Percentiles rank a stretch among this genome's conserved stretches.
These are phyloP conservation scores for Mortierella sp. DNA, from an alignment of 371 early-diverging fungal genomes.

Conservation along the genomic window DNA sequence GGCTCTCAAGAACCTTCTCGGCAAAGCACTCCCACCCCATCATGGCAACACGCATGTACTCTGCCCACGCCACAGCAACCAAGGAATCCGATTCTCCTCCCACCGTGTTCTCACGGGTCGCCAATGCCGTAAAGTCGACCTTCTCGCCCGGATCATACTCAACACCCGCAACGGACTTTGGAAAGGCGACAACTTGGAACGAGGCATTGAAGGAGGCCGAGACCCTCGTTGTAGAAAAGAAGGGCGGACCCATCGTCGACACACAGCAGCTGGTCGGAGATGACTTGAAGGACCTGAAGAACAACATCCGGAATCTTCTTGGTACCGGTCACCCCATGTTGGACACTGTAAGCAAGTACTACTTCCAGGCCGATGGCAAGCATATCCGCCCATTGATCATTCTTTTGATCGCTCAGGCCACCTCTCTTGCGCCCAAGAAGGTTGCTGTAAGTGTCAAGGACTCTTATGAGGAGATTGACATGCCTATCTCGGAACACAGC, in stretches of 20 bases:
- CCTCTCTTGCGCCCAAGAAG: conserved; percentile 74
- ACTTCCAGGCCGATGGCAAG: conserved; percentile 92
- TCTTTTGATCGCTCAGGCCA: conserved; percentile 90
- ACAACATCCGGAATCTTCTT: conserved; percentile 88
- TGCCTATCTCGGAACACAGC: conserved; percentile 59
- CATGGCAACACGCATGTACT: conserved; percentile 25
- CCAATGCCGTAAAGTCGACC: conserved; percentile 54
- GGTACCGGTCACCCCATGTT: conserved; percentile 90
- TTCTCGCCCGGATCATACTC: conserved; percentile 57
- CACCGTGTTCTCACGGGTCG: conserved; percentile 42
- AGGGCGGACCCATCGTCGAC: conserved; percentile 65
- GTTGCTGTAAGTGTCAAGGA: conserved; percentile 52
- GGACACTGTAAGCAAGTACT: conserved; percentile 90
- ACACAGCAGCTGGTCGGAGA: conserved; percentile 76
- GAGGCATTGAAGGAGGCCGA: conserved; percentile 71
- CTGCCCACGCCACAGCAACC: conserved; percentile 19
- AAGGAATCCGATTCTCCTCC: conserved; percentile 21
- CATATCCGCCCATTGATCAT: conserved; percentile 94
- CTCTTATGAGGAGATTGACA: conserved; percentile 66
- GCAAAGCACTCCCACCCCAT: conserved; percentile 16
- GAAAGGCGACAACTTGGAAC: conserved; percentile 61
- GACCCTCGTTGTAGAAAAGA: conserved; percentile 60
- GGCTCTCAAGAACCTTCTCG: conserved; percentile 15
- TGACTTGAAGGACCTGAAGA: conserved; percentile 87
- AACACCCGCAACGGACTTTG: conserved; percentile 45